phyloP scores from a whole-genome alignment of 208 protist genomes.

The Tritrichomonas foetus region DNA sequence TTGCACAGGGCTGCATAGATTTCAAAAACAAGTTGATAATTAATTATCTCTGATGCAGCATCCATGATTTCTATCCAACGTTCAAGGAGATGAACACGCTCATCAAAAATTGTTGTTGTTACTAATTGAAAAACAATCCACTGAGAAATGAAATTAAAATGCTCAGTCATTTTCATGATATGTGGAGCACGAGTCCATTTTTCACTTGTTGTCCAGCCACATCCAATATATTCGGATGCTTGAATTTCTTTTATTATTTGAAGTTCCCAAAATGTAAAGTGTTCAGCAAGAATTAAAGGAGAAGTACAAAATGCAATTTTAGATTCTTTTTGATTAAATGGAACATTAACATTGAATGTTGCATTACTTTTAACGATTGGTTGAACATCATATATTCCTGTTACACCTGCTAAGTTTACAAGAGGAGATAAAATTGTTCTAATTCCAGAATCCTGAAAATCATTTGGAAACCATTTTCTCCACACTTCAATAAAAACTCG shows the following conservation, averaged over 20 bases:
- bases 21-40: not conserved
- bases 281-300: not conserved
- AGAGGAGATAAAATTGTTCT: not conserved
- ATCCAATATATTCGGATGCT: not conserved
- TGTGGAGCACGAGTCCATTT: not conserved
- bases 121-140: not conserved
- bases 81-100: not conserved
- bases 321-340: not conserved
- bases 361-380: not conserved
- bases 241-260: not conserved
- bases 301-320: not conserved
- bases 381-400: not conserved
- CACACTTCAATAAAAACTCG: not conserved
- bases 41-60: not conserved
- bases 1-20: not conserved
- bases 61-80: not conserved
- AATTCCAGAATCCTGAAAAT: not conserved
- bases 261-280: not conserved
- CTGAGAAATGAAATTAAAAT: not conserved
- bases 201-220: not conserved
- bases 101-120: too few species aligned
- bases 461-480: not conserved
- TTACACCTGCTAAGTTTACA: not conserved
- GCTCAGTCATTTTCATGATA: constrained; percentile 29
- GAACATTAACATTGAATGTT: not conserved